Base-by-base conservation (phyloP, 1,139 yeast species). In the Scheffersomyces quercinus region DNA sequence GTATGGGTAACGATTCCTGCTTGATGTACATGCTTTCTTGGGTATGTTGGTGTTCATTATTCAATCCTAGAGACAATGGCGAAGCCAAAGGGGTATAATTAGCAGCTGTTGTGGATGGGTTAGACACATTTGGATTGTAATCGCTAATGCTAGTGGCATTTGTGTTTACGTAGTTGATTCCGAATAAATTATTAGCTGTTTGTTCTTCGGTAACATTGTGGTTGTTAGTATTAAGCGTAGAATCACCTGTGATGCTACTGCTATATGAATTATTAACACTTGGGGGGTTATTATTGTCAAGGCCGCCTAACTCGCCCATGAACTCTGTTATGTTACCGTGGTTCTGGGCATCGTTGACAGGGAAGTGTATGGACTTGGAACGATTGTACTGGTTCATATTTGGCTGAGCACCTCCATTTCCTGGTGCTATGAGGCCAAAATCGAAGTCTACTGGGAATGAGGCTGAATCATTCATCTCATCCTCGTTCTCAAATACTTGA, bases 361-460 rank as follows among this genome's bases (percentile, higher is more conserved):
- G 35, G 35, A 31, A 31, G 11, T 31, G 15, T 10, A 31, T 14
- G 20, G 35, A 31, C 35, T 31, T 31, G 10, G 35, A 31, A 14
- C 35, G 35, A n/a, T 31, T 31, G 35, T 31, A 31, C 6, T 31
- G 15, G 16, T 15, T 20, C 7, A 6, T 20, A 20, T 20, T 20
- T 20, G 26, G 26, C 26, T 20, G 26, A 20, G 26, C 8, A 20
- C 26, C 26, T 8, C 26, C 26, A n/a, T 31, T 31, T 12, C 43
- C 41, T 4, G 51, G 44, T 8, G 51, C 51, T 12, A 49, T 43
- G 29, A 67, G 50, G 3, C 68, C 68, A 49, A 65, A 67, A 47
- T 65, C 68, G 47, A 67, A 67, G 43, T 66, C 68, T 3, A 64
- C 55, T 3, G 68, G 70, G 47, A 64, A 56, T 36, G 50, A 14